phyloP scores from a whole-genome alignment of 75 land plant genomes.

The Selaginella moellendorffii region DNA sequence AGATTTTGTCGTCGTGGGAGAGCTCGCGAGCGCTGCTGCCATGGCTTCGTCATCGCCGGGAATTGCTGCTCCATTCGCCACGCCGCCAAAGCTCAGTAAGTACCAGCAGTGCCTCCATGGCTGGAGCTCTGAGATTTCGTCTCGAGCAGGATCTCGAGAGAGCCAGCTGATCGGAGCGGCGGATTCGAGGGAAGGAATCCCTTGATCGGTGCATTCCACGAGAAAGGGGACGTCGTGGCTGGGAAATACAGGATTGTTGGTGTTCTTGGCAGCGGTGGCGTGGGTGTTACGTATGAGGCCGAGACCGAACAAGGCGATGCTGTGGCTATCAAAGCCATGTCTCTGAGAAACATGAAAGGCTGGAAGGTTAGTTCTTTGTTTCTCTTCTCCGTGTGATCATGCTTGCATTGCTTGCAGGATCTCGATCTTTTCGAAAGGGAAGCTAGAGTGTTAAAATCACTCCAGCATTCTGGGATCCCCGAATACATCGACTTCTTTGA shows the following conservation, averaged over 20 bases:
- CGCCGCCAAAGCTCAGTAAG: no score
- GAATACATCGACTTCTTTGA: constrained; percentile 37
- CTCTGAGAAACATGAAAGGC: constrained; percentile 36
- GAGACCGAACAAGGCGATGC: constrained; percentile 19
- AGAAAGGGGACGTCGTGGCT: constrained; percentile 28
- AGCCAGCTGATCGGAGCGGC: no score
- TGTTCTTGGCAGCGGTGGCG: constrained; percentile 33
- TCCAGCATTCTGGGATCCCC: constrained; percentile 32
- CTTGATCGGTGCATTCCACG: constrained; percentile 23
- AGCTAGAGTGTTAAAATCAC: constrained; percentile 31
- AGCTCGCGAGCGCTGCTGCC: no score
- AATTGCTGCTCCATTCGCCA: no score
- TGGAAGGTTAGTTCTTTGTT: constrained; percentile 29
- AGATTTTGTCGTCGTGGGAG: no score
- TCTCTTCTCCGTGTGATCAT: not conserved
- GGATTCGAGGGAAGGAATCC: no score
- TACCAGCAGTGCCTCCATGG: no score
- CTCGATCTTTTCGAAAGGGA: constrained; percentile 39
- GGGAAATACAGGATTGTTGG: constrained; percentile 28
- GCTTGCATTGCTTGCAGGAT: constrained; percentile 16
- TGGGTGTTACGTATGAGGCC: constrained; percentile 32
- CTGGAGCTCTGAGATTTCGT: no score
- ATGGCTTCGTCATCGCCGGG: no score
- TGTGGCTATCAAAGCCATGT: constrained; percentile 38
- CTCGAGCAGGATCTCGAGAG: no score